Evolutionary conservation across 768 basidiomycete genomes (phyloP).

Genomic region (Leccinum imitatum): DNA sequence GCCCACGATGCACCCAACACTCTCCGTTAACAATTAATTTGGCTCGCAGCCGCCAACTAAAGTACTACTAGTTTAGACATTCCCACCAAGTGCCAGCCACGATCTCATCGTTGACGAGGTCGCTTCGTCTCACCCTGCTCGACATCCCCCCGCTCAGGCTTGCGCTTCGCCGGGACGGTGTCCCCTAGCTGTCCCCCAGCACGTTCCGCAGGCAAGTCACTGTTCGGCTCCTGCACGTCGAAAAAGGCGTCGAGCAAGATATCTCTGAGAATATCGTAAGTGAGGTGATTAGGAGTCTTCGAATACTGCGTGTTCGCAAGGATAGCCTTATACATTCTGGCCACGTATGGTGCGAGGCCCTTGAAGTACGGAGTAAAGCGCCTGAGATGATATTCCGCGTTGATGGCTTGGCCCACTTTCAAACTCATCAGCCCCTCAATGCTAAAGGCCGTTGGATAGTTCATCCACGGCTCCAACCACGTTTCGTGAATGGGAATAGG

Average conservation of each 20-base stretch:
- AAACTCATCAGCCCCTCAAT: neutral
- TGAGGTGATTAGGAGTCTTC: neutral
- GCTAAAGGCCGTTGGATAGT: neutral
- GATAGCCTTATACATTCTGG: neutral
- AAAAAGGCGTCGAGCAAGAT: neutral
- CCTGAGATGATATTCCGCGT: too few relatives aligned
- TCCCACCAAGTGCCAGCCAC: too few relatives aligned
- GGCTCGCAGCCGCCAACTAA: too few relatives aligned
- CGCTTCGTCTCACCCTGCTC: neutral
- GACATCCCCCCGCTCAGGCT: neutral
- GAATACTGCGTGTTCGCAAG: neutral
- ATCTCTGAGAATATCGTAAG: neutral
- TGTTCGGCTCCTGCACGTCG: neutral
- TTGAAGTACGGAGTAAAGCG: neutral
- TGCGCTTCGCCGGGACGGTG: neutral
- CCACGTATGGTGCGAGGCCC: neutral
- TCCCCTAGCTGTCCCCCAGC: neutral
- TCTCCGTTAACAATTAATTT: too few relatives aligned
- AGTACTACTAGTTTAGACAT: too few relatives aligned
- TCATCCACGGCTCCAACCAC: neutral
- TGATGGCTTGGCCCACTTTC: neutral
- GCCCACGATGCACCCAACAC: too few relatives aligned
- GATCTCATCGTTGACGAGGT: neutral
- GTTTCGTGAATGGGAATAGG: neutral
- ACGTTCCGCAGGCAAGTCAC: neutral